Base-by-base conservation (phyloP, 441 rosid genomes). In the Euphorbia celastroides region DNA sequence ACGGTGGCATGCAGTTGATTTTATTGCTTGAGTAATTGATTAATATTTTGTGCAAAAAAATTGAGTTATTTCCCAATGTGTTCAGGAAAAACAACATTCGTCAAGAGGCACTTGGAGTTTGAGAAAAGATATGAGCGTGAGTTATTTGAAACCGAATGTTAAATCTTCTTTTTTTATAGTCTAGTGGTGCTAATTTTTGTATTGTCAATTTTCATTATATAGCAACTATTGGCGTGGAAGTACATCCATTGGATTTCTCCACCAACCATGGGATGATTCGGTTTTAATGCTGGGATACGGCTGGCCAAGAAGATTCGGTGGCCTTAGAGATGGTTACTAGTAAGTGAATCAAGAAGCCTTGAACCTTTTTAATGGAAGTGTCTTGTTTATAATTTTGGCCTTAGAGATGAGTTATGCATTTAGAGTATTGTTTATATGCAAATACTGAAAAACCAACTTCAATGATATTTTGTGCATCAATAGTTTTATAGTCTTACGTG, bases 191-290 rank as follows among this genome's bases (percentile, higher is more conserved):
- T 32, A 1, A 5, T 26, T 22, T 13, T n/a, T n/a, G n/a, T n/a
- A n/a, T n/a, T n/a, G n/a, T 28, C 25, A 8, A 3, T 0, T 46
- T 28, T 58, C 11, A 54, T 11, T 9, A 25, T 22, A 23, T 83
- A 86, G 87, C 87, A 11, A 86, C 88, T 2, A 86, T 86, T 46
- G 91, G 91, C 32, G 91, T 86, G 19, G 88, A 86, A 68, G 88
- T 86, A 74, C 91, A 82, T 78, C 91, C 91, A 0, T 60, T 80
- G 79, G 88, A 82, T 42, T 84, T 86, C 77, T 80, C 70, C 69
- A 83, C 88, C 0, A 83, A 81, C 75, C 76, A 83, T 51, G 86
- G 86, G 3, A 78, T 77, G 44, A 76, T 84, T 25, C 63, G 88
- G 5, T 86, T 86, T 71, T 80, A 84, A 60, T 83, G 85, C 75